Evolutionary conservation across 2,329 filamentous ascomycete species (phyloP).

Genomic region (Trichothecium roseum): DNA sequence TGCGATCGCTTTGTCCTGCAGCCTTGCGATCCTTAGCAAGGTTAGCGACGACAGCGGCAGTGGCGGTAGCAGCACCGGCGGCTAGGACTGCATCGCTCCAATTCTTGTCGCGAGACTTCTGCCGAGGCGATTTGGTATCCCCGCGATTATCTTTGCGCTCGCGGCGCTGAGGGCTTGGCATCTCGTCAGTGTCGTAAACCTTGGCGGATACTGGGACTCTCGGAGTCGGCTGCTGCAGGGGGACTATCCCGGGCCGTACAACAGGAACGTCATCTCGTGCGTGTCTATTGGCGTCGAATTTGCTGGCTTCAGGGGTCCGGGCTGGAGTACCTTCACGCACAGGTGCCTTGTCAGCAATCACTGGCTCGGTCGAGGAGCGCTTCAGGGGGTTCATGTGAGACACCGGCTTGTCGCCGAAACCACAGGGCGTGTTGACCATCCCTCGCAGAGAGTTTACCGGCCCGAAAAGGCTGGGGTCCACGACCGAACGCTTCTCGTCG

Average conservation of each 20-base stretch:
- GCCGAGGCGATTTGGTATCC: slow-evolving; percentile 8
- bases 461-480: slow-evolving; percentile 49
- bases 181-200: slow-evolving; percentile 47
- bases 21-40: slow-evolving; percentile 10
- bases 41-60: slow-evolving; percentile 14
- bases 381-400: slow-evolving; percentile 4
- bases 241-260: slow-evolving; percentile 46
- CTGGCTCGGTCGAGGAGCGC: slow-evolving; percentile 12
- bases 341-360: slow-evolving; percentile 10
- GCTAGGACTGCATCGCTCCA: slow-evolving; percentile 35
- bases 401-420: slow-evolving; percentile 27
- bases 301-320: slow-evolving; percentile 53
- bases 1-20: slow-evolving; percentile 11
- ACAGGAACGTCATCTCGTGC: neutral
- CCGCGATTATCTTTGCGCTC: slow-evolving; percentile 15
- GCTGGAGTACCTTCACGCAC: slow-evolving; percentile 58
- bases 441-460: slow-evolving; percentile 51
- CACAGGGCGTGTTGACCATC: slow-evolving; percentile 42
- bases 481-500: slow-evolving; percentile 34
- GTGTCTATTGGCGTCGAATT: slow-evolving; percentile 45
- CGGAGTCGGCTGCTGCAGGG: slow-evolving; percentile 79
- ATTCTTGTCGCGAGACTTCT: slow-evolving; percentile 25
- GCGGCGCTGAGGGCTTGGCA: slow-evolving; percentile 23
- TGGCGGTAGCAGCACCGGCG: slow-evolving; percentile 38
- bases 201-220: slow-evolving; percentile 60